phyloP scores from a whole-genome alignment of 768 basidiomycete species.

The Calocera cornea region DNA sequence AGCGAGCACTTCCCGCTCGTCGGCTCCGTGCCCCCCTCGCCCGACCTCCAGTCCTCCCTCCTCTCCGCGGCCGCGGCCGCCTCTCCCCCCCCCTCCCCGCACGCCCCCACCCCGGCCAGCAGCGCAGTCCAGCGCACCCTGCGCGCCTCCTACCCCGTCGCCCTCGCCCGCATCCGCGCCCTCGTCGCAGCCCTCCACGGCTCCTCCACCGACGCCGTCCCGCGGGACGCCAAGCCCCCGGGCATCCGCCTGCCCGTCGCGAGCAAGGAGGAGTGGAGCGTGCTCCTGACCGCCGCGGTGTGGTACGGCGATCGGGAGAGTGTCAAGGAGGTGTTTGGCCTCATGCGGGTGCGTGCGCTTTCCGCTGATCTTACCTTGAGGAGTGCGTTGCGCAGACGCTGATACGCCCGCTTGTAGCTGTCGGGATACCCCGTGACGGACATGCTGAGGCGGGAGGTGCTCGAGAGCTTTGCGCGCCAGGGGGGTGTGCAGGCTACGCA shows the following conservation, averaged over 20 bases:
- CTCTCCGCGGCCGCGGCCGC: not conserved
- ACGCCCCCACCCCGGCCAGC: not conserved
- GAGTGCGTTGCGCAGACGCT: not conserved
- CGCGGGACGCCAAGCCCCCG: not conserved
- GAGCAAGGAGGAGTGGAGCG: not conserved
- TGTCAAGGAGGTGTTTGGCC: not conserved
- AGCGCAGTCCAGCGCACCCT: not conserved
- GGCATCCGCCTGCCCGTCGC: not conserved
- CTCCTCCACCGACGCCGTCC: not conserved
- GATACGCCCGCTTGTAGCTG: not conserved
- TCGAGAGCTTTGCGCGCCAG: not conserved
- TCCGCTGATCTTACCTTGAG: not conserved
- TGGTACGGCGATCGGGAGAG: not conserved
- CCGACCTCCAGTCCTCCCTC: not conserved
- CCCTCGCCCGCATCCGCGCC: not conserved
- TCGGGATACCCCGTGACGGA: not conserved
- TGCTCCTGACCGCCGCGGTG: not conserved
- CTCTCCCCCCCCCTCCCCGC: not conserved
- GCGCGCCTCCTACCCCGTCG: not conserved
- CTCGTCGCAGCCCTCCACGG: not conserved
- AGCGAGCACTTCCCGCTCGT: not conserved
- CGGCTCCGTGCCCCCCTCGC: not conserved
- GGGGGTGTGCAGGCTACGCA: not conserved
- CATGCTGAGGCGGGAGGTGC: not conserved
- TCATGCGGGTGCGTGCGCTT: not conserved